Evolutionary conservation across 306 rosid species (phyloP).

Genomic region (Fagus crenata): DNA sequence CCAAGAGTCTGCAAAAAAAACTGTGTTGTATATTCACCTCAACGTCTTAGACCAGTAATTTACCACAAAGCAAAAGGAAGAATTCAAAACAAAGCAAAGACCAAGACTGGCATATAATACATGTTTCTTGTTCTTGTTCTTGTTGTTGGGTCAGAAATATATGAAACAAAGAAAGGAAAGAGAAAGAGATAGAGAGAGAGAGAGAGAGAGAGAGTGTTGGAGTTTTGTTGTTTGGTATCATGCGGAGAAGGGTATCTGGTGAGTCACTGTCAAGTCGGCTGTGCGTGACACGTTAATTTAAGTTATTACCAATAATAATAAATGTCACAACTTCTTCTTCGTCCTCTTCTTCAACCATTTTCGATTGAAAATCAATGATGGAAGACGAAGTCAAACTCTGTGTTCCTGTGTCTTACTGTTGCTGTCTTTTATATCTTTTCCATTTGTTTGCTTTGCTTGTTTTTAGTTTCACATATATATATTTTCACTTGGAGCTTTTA

Average conservation of each 20-base stretch:
- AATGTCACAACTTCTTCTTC: slow-evolving; percentile 23
- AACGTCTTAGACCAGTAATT: slow-evolving; percentile 20
- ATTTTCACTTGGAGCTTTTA: too few species aligned
- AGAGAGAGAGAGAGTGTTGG: slow-evolving; percentile 14
- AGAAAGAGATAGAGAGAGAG: not conserved
- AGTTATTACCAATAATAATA: slow-evolving; percentile 11
- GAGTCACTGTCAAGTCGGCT: slow-evolving; percentile 54
- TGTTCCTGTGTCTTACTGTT: not conserved
- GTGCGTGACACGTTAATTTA: slow-evolving; percentile 10
- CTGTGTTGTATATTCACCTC: slow-evolving; percentile 14
- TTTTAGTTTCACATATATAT: too few species aligned
- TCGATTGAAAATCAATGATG: slow-evolving; percentile 4
- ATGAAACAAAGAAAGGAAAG: slow-evolving; percentile 20
- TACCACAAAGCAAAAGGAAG: slow-evolving; percentile 1
- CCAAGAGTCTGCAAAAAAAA: too few species aligned
- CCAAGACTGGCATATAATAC: slow-evolving; percentile 7
- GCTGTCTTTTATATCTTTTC: not conserved
- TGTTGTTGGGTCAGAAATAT: slow-evolving; percentile 10
- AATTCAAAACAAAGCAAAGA: slow-evolving; percentile 7
- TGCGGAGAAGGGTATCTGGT: slow-evolving; percentile 24
- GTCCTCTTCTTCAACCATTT: slow-evolving; percentile 31
- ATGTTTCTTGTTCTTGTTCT: not conserved
- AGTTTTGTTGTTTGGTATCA: slow-evolving; percentile 34
- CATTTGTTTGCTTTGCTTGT: not conserved
- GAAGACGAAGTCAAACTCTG: slow-evolving; percentile 48